phyloP scores from a whole-genome alignment of 2,329 filamentous ascomycete genomes.

The Dactylonectria macrodidyma region DNA sequence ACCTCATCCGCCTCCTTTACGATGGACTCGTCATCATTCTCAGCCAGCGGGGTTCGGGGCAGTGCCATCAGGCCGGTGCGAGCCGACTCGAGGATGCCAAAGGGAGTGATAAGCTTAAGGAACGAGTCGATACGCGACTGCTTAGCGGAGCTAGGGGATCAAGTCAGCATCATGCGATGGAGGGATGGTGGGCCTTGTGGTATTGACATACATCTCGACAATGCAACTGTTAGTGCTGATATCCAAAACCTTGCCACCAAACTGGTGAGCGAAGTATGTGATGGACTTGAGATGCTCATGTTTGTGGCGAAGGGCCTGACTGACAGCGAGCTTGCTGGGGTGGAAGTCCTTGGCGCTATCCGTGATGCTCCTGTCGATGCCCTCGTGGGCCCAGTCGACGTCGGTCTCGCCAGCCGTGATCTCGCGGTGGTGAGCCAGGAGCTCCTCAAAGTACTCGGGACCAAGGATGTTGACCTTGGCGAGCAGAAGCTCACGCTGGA shows the following conservation, averaged over 20 bases:
- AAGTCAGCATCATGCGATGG: slow-evolving; percentile 42
- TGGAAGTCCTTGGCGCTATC: slow-evolving; percentile 81
- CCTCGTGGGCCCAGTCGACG: slow-evolving; percentile 60
- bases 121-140: slow-evolving; percentile 95
- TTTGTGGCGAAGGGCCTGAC: slow-evolving; percentile 94
- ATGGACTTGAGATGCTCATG: slow-evolving; percentile 97
- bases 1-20: slow-evolving; percentile 93
- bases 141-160: slow-evolving; percentile 81
- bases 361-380: slow-evolving; percentile 59
- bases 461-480: slow-evolving; percentile 98
- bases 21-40: slow-evolving; percentile 76
- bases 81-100: slow-evolving; percentile 96
- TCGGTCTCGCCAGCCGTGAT: slow-evolving; percentile 71
- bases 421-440: slow-evolving; percentile 95
- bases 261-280: slow-evolving; percentile 97
- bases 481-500: slow-evolving; percentile 94
- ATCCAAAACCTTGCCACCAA: slow-evolving; percentile 96
- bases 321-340: slow-evolving; percentile 86
- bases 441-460: slow-evolving; percentile 98
- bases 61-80: slow-evolving; percentile 97
- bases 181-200: neutral
- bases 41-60: slow-evolving; percentile 90
- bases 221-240: slow-evolving; percentile 99
- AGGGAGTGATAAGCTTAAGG: slow-evolving; percentile 94
- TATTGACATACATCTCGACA: slow-evolving; percentile 85